Base-by-base conservation (phyloP, 495 filamentous ascomycete genomes). In the Hyaloscypha variabilis region DNA sequence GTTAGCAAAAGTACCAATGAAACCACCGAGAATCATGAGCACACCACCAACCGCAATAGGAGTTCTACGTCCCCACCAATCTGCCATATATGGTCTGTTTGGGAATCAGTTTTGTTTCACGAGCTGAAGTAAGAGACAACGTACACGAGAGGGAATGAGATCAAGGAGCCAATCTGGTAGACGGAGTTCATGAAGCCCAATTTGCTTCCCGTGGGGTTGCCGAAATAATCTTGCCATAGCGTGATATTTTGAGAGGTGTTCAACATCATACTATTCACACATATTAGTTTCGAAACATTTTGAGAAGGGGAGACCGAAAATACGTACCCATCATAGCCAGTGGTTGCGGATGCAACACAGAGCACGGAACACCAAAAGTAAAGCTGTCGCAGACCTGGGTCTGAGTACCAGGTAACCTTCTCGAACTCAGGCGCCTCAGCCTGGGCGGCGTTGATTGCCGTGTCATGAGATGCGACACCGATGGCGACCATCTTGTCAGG, bases 111-210 rank as follows among this genome's bases (percentile, higher is more conserved):
- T 14, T 28, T 11, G n/a, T 17, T 46, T 8, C 2, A 21, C n/a
- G n/a, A n/a, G n/a, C n/a, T n/a, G 14, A 28, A 30, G 36, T 53
- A 0, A n/a, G 10, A 30, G 58, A 17, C 14, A 19, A 73, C 83
- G 75, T 77, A 86, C 83, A 89, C 87, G 10, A 88, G 71, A 31
- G 88, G 88, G 56, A 90, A 86, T 28, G 87, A 87, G 49, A 77
- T 78, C 66, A 91, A 79, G 61, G 81, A 85, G 64, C 88, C 88
- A 63, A 90, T 84, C 67, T 87, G 85, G 81, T 90, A 88, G 70
- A 90, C 81, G n/a, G 86, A 85, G 58, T 81, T 84, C 11, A 92
- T 82, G 46, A 91, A 81, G 74, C 88, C 88, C 26, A 88, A 82
- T 60, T 77, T 75, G 1, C 79, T 76, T 5, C 82, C 83, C 19